Percentiles rank a stretch among this genome's conserved stretches.
Evolutionary conservation across 345 rosid species (phyloP).

Genomic region (Salix koriyanagi): DNA sequence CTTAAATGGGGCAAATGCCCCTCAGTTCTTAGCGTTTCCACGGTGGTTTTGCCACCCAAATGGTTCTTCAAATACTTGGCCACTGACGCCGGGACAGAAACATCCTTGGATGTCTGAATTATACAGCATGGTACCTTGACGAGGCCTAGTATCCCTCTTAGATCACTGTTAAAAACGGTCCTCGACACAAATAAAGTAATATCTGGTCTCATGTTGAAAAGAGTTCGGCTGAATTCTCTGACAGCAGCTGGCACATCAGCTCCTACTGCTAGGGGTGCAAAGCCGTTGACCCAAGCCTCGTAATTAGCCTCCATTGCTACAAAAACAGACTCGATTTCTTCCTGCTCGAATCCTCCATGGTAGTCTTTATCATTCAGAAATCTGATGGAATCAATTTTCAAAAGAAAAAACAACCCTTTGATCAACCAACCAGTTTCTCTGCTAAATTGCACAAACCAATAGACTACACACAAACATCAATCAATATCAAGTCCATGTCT

Average conservation of each 20-base stretch:
- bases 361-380: slow-evolving; percentile 52
- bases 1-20: slow-evolving; percentile 88
- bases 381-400: neutral
- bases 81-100: slow-evolving; percentile 60
- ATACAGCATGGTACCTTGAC: slow-evolving; percentile 62
- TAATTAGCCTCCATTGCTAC: slow-evolving; percentile 75
- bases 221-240: slow-evolving; percentile 73
- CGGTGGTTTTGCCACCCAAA: slow-evolving; percentile 62
- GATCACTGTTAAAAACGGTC: slow-evolving; percentile 64
- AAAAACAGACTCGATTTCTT: slow-evolving; percentile 59
- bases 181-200: slow-evolving; percentile 56
- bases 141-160: slow-evolving; percentile 62
- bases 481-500: neutral
- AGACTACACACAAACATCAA: neutral
- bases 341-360: slow-evolving; percentile 67
- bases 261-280: slow-evolving; percentile 68
- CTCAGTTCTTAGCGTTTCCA: slow-evolving; percentile 59
- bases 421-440: neutral
- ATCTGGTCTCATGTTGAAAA: slow-evolving; percentile 90
- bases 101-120: slow-evolving; percentile 63
- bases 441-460: neutral
- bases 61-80: slow-evolving; percentile 58
- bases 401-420: neutral
- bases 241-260: slow-evolving; percentile 82
- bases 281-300: slow-evolving; percentile 77